These are phyloP conservation scores for Pichia occidentalis DNA, from an alignment of 805 yeast species.

Conservation along the genomic window DNA sequence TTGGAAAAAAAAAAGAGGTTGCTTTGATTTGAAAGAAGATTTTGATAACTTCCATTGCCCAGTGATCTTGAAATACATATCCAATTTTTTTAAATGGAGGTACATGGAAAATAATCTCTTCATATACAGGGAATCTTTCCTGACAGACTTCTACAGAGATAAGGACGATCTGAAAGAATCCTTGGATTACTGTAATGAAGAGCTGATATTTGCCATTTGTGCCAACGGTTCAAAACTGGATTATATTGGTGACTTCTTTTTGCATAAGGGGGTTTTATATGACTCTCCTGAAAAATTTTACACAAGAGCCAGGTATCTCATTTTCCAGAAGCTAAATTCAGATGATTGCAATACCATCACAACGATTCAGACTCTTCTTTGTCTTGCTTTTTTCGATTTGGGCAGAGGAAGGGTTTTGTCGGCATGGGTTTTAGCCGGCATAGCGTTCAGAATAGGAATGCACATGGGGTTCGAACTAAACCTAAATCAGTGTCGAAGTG, in stretches of 20 bases:
- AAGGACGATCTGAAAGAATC: conserved; percentile 42
- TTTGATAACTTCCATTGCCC: conserved; percentile 7
- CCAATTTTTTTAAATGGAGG: conserved; percentile 12
- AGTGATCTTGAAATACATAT: conserved; percentile 5
- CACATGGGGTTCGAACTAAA: conserved; percentile 56
- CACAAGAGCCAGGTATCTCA: conserved; percentile 37
- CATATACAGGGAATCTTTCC: conserved; percentile 54
- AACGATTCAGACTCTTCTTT: conserved; percentile 49
- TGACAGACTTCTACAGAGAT: conserved; percentile 43
- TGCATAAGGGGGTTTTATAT: conserved; percentile 33
- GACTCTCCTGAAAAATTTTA: conserved; percentile 39
- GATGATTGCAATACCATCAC: conserved; percentile 39
- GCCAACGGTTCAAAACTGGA: conserved; percentile 42
- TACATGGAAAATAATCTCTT: conserved; percentile 32
- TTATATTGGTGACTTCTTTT: conserved; percentile 32
- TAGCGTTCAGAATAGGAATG: conserved; percentile 55
- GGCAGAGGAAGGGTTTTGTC: conserved; percentile 50
- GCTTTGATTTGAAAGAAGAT: not conserved
- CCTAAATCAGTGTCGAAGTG: too few relatives aligned
- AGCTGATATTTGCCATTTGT: conserved; percentile 47
- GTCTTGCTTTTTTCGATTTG: conserved; percentile 54
- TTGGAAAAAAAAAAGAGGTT: not conserved
- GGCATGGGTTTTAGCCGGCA: conserved; percentile 56
- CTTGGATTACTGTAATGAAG: conserved; percentile 41
- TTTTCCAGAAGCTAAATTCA: conserved; percentile 27